Evolutionary conservation across 2,329 filamentous ascomycete species (phyloP), one percentile per base, ranked within the genome.

Genomic region (Sporothrix luriei): DNA sequence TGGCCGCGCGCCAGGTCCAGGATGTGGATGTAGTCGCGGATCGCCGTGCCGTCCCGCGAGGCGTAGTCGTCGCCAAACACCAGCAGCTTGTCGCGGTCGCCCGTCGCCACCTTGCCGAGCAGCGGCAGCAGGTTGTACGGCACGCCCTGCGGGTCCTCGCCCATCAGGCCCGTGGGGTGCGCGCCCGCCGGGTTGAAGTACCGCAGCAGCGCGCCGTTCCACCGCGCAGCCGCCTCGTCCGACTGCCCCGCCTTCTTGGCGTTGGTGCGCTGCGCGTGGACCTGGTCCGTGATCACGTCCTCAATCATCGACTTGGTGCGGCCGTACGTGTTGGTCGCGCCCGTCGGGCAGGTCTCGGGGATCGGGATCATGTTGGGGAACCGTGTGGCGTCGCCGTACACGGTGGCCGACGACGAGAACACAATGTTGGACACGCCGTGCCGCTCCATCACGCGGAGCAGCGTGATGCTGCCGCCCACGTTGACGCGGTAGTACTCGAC

Each of bases 321-420:
- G 73, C 95, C 96, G 82, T 99, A 99, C 33, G 94, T 93, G 85
- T 98, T 99, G 75, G 95, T 99, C 16, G 95, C 93, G 66, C 93
- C 94, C 73, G 97, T 92, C 71, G 96, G 95, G 86, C 95, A 99
- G 81, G 92, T 85, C 83, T 99, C 95, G 66, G 95, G 95, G 77
- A 99, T 99, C 73, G 95, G 95, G 74, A 99, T 99, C 95, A 99
- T 99, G 85, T 96, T 91, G 75, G 91, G 89, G 82, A 97, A 92
- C 78, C 93, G 91, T 59, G 95, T 98, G 68, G 94, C 95, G 81
- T 99, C 96, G 78, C 95, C 95, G 80, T 99, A 99, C 74, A 99
- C 95, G 75, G 96, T 99, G 46, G 95, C 95, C 1, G 94, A 97
- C 73, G 93, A 97, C 72, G 94, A 98, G 84, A 99, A 99, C 81